These are phyloP conservation scores for Alternaria gaisen DNA, from an alignment of 2,329 filamentous ascomycete species.

Conservation along the genomic window DNA sequence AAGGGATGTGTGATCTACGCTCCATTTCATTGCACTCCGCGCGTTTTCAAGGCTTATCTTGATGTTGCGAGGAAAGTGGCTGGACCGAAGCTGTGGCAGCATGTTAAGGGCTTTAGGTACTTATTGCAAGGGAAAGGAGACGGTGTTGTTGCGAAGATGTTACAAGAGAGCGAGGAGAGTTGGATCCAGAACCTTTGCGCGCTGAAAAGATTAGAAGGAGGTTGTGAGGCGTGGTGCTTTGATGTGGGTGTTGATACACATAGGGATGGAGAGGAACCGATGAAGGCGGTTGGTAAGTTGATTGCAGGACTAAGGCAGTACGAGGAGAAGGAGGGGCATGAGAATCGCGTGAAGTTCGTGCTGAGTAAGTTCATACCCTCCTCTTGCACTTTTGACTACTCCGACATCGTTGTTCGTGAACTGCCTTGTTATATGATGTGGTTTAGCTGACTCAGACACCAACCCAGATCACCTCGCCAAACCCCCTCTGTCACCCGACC, in stretches of 20 bases:
- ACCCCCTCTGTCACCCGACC: constrained; percentile 71
- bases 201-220: constrained; percentile 60
- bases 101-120: constrained; percentile 82
- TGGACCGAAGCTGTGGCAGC: constrained; percentile 68
- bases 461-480: constrained; percentile 85
- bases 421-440: not conserved
- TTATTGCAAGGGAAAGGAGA: constrained; percentile 70
- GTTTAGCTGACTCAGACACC: not conserved
- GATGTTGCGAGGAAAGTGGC: constrained; percentile 66
- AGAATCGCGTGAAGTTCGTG: constrained; percentile 66
- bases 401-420: not conserved
- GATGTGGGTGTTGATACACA: constrained; percentile 86
- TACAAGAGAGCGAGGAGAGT: constrained; percentile 55
- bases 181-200: constrained; percentile 4
- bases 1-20: constrained; percentile 84
- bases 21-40: constrained; percentile 73
- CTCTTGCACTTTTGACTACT: not conserved
- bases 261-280: constrained; percentile 73
- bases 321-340: constrained; percentile 60
- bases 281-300: constrained; percentile 49
- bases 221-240: constrained; percentile 70
- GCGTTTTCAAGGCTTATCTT: constrained; percentile 72
- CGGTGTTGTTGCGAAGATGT: constrained; percentile 54
- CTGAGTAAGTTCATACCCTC: constrained; percentile 66
- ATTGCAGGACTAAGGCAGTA: constrained; percentile 55